Conservation (phyloP, 106 monocot genomes). For the Dendrobium chrysotoxum region DNA sequence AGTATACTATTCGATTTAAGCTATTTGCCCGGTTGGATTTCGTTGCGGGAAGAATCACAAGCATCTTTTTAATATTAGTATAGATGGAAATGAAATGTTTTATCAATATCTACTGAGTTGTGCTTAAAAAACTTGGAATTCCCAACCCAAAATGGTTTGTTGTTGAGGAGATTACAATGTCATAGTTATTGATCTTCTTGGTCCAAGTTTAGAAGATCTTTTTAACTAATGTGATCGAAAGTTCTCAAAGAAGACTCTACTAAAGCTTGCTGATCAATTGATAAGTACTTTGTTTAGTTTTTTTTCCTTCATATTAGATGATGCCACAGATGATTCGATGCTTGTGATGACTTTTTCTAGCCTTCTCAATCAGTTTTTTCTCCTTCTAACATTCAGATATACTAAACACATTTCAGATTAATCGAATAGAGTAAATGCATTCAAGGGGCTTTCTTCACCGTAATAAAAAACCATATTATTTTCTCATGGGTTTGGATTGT, state of each 20-base stretch:
- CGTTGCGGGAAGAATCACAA: too few relatives aligned
- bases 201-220: conserved; percentile 80
- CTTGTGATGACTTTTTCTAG: background rate
- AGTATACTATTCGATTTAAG: too few relatives aligned
- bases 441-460: conserved; percentile 87
- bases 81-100: too few relatives aligned
- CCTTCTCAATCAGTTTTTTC: background rate
- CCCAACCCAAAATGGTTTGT: conserved; percentile 77
- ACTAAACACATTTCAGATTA: conserved; percentile 43
- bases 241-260: conserved; percentile 64
- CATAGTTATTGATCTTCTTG: conserved; percentile 91
- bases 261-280: conserved; percentile 81
- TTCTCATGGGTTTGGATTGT: conserved; percentile 87
- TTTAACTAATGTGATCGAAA: conserved; percentile 72
- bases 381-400: too few relatives aligned
- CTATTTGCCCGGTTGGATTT: too few relatives aligned
- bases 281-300: conserved; percentile 10
- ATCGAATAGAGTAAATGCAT: conserved; percentile 83
- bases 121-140: conserved; percentile 60
- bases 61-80: too few relatives aligned
- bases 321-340: background rate
- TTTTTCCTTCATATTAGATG: background rate
- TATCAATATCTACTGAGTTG: too few relatives aligned
- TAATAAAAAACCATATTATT: conserved; percentile 91
- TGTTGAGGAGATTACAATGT: conserved; percentile 64